Evolutionary conservation across 495 filamentous ascomycete species (phyloP).

Genomic region (Xylaria longipes): DNA sequence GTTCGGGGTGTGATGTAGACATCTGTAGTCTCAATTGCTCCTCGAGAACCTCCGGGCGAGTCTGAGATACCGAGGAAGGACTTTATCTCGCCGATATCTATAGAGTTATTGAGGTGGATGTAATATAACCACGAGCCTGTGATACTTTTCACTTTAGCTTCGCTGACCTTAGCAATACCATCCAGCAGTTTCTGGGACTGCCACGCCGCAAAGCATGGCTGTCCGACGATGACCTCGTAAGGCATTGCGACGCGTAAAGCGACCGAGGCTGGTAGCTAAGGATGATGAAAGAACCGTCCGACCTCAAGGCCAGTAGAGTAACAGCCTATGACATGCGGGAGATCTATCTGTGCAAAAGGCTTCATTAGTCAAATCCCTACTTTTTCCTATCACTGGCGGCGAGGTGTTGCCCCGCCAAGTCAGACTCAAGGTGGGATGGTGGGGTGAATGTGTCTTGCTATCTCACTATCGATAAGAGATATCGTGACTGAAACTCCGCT

Average conservation of each 20-base stretch:
- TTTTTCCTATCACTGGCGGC: conserved; percentile 1
- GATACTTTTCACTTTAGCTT: conserved; percentile 50
- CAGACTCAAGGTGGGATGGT: conserved; percentile 15
- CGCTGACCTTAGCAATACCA: conserved; percentile 51
- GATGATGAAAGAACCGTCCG: background rate
- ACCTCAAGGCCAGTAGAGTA: conserved; percentile 3
- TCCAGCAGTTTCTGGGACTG: conserved; percentile 58
- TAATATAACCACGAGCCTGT: conserved; percentile 61
- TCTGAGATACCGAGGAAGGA: conserved; percentile 41
- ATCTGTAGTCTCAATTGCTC: conserved; percentile 40
- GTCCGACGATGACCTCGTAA: conserved; percentile 49
- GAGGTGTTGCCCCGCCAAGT: conserved; percentile 22
- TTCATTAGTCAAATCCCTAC: background rate
- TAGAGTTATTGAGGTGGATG: conserved; percentile 43
- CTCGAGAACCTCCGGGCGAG: conserved; percentile 44
- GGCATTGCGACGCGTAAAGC: conserved; percentile 37
- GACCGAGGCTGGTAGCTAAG: conserved; percentile 15
- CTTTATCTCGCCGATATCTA: conserved; percentile 35
- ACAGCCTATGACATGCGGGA: conserved; percentile 9
- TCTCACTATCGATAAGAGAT: conserved; percentile 23
- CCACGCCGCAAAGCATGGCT: conserved; percentile 57
- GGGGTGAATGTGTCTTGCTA: conserved; percentile 16
- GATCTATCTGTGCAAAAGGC: background rate
- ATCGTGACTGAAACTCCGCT: background rate
- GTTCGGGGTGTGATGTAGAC: conserved; percentile 81